Conservation (phyloP, 2,329 filamentous ascomycete genomes). For the Aspergillus pseudonomiae region DNA sequence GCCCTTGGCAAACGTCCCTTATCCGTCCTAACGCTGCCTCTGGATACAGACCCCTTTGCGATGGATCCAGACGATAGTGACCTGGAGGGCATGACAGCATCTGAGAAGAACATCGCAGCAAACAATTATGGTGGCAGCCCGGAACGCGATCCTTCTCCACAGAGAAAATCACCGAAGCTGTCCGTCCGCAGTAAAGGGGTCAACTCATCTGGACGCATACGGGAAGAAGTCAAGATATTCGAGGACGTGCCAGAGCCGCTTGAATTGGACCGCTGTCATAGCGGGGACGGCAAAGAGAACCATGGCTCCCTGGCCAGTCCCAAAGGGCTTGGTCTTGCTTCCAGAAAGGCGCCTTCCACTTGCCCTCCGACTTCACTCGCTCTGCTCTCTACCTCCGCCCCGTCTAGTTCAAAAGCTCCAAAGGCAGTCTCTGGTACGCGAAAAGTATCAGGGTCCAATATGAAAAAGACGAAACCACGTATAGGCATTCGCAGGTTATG, state of each 20-base stretch:
- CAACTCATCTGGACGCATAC: constrained; percentile 28
- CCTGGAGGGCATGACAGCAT: constrained; percentile 35
- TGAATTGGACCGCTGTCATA: constrained; percentile 18
- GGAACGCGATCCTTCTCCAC: constrained; percentile 26
- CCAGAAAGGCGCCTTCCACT: constrained; percentile 3
- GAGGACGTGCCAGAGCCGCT: constrained; percentile 31
- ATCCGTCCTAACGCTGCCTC: constrained; percentile 41
- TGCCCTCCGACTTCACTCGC: constrained; percentile 7
- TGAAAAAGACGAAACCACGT: constrained; percentile 36
- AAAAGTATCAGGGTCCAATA: constrained; percentile 27
- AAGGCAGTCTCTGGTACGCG: constrained; percentile 24
- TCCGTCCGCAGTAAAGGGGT: constrained; percentile 26
- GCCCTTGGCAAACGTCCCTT: constrained; percentile 47
- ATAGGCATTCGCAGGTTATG: constrained; percentile 40
- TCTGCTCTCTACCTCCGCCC: constrained; percentile 8
- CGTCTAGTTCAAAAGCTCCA: constrained; percentile 19
- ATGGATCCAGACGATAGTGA: constrained; percentile 35
- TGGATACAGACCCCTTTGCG: constrained; percentile 30
- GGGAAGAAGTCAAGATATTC: constrained; percentile 36
- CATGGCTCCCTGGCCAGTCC: constrained; percentile 13
- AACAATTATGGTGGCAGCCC: constrained; percentile 27
- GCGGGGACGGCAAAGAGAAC: constrained; percentile 31
- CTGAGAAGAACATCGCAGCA: constrained; percentile 46
- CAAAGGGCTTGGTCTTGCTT: constrained; percentile 18
- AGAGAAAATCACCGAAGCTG: constrained; percentile 42